Percentiles rank a stretch among this genome's conserved stretches.
Conservation (phyloP, 2,329 filamentous ascomycete species). For the Diaporthe citriasiana region DNA sequence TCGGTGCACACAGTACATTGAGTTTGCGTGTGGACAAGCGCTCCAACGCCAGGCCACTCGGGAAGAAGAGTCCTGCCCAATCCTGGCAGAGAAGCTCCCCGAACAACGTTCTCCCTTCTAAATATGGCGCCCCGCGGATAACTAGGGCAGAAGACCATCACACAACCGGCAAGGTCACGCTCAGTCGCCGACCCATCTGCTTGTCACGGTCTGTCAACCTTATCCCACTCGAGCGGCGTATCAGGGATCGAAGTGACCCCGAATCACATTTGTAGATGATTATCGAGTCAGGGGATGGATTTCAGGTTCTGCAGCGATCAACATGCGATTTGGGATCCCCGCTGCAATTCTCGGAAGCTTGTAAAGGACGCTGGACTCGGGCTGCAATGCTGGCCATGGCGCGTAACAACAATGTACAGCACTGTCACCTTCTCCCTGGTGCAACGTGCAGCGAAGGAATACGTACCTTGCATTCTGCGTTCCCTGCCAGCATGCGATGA, state of each 20-base stretch:
- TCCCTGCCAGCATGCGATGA: constrained; percentile 34
- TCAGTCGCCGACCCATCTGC: constrained; percentile 20
- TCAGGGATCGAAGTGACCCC: constrained; percentile 23
- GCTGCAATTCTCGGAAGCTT: constrained; percentile 31
- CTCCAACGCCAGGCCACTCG: constrained; percentile 16
- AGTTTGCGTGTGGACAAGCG: constrained; percentile 27
- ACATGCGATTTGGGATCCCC: constrained; percentile 17
- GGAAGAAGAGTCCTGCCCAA: constrained; percentile 18
- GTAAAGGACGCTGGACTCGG: constrained; percentile 20
- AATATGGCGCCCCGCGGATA: constrained; percentile 29
- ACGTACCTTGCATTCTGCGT: constrained; percentile 47
- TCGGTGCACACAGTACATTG: constrained; percentile 33
- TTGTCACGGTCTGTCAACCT: constrained; percentile 36
- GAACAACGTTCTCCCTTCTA: constrained; percentile 25
- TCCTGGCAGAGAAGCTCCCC: constrained; percentile 15
- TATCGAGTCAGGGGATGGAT: constrained; percentile 34
- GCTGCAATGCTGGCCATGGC: constrained; percentile 5
- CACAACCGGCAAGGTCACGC: constrained; percentile 22
- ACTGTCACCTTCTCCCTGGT: constrained; percentile 27
- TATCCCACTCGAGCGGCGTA: constrained; percentile 29
- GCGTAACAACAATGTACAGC: constrained; percentile 15
- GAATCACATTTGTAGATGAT: constrained; percentile 35
- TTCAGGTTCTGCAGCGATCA: constrained; percentile 34
- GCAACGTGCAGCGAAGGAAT: constrained; percentile 39
- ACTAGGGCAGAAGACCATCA: constrained; percentile 27